These are phyloP conservation scores for Hyaloperonospora arabidopsidis DNA, from an alignment of 352 stramenopile genomes.

Conservation along the genomic window DNA sequence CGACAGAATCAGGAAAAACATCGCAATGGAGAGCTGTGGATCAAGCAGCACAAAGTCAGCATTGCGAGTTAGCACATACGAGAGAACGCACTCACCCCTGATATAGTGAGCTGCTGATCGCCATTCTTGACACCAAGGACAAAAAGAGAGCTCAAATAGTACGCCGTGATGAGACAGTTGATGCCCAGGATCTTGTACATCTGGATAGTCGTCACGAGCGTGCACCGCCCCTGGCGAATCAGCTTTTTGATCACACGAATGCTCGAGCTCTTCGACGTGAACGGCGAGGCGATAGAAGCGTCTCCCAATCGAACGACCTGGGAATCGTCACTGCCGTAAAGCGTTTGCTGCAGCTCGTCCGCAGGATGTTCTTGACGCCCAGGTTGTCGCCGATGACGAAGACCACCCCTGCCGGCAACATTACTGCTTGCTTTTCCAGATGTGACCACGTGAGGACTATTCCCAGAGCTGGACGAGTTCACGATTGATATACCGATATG, in stretches of 20 bases:
- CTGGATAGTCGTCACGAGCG: slow-evolving; percentile 97
- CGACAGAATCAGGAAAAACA: slow-evolving; percentile 44
- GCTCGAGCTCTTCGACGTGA: slow-evolving; percentile 93
- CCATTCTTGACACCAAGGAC: slow-evolving; percentile 97
- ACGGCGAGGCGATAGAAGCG: slow-evolving; percentile 98
- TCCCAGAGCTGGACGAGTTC: slow-evolving; percentile 65
- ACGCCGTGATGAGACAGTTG: slow-evolving; percentile 97
- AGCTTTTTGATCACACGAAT: slow-evolving; percentile 91
- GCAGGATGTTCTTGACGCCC: slow-evolving; percentile 35
- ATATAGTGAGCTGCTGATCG: slow-evolving; percentile 90
- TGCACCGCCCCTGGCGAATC: slow-evolving; percentile 96
- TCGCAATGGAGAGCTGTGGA: slow-evolving; percentile 65
- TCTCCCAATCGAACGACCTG: slow-evolving; percentile 97
- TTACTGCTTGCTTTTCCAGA: slow-evolving; percentile 38
- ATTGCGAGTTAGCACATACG: slow-evolving; percentile 47
- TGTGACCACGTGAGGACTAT: slow-evolving; percentile 27
- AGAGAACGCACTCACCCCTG: slow-evolving; percentile 20
- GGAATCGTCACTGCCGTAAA: slow-evolving; percentile 78
- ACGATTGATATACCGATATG: slow-evolving; percentile 82
- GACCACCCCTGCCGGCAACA: slow-evolving; percentile 30
- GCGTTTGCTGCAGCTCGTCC: slow-evolving; percentile 59
- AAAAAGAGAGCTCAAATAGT: slow-evolving; percentile 96
- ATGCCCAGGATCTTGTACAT: slow-evolving; percentile 98
- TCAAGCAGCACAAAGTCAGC: slow-evolving; percentile 29
- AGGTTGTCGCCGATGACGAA: slow-evolving; percentile 58